These are phyloP conservation scores for Hymenoscyphus fraxineus DNA, from an alignment of 2,329 filamentous ascomycete genomes.

Conservation along the genomic window DNA sequence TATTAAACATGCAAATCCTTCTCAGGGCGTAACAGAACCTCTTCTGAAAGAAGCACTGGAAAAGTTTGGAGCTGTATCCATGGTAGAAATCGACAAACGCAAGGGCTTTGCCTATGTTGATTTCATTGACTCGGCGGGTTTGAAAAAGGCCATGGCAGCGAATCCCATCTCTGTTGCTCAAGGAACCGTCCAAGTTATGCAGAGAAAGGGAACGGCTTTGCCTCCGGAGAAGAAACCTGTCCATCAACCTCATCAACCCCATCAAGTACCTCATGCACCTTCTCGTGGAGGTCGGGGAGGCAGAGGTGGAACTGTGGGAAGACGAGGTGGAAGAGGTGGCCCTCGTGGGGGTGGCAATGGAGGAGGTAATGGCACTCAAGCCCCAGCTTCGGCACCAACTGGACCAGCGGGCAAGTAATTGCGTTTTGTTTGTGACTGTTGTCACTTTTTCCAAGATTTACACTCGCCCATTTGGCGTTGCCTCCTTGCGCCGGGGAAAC, in stretches of 20 bases:
- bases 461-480: not conserved
- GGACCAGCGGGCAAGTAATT: conserved; percentile 29
- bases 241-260: conserved; percentile 3
- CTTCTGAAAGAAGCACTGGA: conserved; percentile 72
- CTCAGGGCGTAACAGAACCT: conserved; percentile 85
- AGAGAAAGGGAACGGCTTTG: conserved; percentile 76
- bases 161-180: conserved; percentile 81
- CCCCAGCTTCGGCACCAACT: conserved; percentile 24
- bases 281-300: conserved; percentile 25
- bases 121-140: conserved; percentile 67
- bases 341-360: conserved; percentile 24
- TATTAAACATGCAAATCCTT: conserved; percentile 79
- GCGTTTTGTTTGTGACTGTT: not conserved
- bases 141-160: conserved; percentile 75
- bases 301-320: conserved; percentile 20
- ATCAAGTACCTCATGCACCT: conserved; percentile 25
- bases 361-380: conserved; percentile 21
- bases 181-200: conserved; percentile 80
- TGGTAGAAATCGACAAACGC: conserved; percentile 88
- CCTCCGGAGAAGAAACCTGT: conserved; percentile 74
- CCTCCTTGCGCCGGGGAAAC: not conserved
- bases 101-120: conserved; percentile 94
- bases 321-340: conserved; percentile 26
- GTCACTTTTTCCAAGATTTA: not conserved
- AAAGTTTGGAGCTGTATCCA: conserved; percentile 68